Percentiles rank a stretch among this genome's conserved stretches.
These are phyloP conservation scores for Phytophthora chlamydospora DNA, from an alignment of 352 stramenopile species.

Conservation along the genomic window DNA sequence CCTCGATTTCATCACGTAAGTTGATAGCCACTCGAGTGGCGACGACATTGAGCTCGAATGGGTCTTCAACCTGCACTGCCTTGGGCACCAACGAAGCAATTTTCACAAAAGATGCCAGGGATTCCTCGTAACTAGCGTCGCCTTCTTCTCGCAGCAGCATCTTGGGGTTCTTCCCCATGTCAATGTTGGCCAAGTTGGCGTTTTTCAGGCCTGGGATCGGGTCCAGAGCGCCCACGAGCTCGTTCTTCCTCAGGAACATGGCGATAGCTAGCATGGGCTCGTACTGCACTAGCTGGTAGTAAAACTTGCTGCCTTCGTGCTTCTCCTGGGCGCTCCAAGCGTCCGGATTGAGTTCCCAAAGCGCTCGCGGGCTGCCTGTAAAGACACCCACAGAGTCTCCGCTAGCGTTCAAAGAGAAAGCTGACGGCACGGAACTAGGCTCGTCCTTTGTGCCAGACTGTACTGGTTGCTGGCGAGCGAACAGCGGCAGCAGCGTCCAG, in stretches of 20 bases:
- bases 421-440: slow-evolving; percentile 20
- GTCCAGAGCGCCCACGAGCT: slow-evolving; percentile 84
- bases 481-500: slow-evolving; percentile 93
- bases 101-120: slow-evolving; percentile 59
- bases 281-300: slow-evolving; percentile 72
- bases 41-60: slow-evolving; percentile 63
- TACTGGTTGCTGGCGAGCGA: slow-evolving; percentile 47
- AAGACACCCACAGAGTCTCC: slow-evolving; percentile 74
- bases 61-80: slow-evolving; percentile 57
- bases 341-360: slow-evolving; percentile 67
- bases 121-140: slow-evolving; percentile 53
- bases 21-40: slow-evolving; percentile 67
- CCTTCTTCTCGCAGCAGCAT: slow-evolving; percentile 54
- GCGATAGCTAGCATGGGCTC: slow-evolving; percentile 58
- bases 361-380: slow-evolving; percentile 63
- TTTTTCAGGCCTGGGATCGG: slow-evolving; percentile 76
- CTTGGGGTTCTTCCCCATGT: slow-evolving; percentile 71
- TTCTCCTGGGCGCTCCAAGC: slow-evolving; percentile 64
- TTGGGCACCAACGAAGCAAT: slow-evolving; percentile 70
- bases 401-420: slow-evolving; percentile 41
- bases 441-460: slow-evolving; percentile 7
- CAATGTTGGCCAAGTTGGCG: slow-evolving; percentile 72
- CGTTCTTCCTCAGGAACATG: slow-evolving; percentile 84
- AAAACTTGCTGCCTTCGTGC: slow-evolving; percentile 65
- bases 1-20: slow-evolving; percentile 72